Percentiles rank a stretch among this genome's conserved stretches.
Evolutionary conservation across 495 filamentous ascomycete species (phyloP).

Genomic region (Aspergillus nanangensis): DNA sequence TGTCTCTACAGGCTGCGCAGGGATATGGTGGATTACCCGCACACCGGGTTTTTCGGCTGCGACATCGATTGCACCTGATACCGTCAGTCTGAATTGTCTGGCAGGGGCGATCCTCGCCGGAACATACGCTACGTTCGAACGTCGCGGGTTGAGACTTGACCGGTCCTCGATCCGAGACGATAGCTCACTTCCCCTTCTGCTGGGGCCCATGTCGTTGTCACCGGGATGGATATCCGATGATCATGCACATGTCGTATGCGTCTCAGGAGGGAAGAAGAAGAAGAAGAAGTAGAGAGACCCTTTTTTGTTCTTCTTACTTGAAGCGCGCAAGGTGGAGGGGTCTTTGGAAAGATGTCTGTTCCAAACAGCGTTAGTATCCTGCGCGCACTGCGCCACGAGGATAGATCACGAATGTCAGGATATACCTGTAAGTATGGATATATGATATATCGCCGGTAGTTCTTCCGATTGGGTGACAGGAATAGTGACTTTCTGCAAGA

Average conservation of each 20-base stretch:
- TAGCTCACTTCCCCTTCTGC: conserved; percentile 13
- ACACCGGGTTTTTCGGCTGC: conserved; percentile 31
- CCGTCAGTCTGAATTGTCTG: neutral
- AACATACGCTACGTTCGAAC: conserved; percentile 33
- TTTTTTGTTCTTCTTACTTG: too few relatives aligned
- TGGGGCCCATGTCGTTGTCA: conserved; percentile 19
- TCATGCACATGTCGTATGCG: conserved; percentile 7
- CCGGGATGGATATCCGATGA: too few relatives aligned
- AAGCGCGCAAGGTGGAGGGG: too few relatives aligned
- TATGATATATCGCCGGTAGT: too few relatives aligned
- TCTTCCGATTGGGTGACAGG: too few relatives aligned
- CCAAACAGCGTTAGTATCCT: too few relatives aligned
- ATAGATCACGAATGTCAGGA: too few relatives aligned
- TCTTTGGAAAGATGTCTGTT: too few relatives aligned
- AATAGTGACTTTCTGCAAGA: too few relatives aligned
- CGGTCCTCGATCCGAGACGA: conserved; percentile 19
- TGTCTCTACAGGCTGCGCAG: conserved; percentile 31
- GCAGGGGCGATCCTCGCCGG: neutral
- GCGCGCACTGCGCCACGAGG: too few relatives aligned
- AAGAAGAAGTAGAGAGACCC: too few relatives aligned
- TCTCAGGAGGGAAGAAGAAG: neutral
- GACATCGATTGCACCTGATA: conserved; percentile 34
- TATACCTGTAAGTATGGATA: too few relatives aligned
- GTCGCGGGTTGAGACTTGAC: conserved; percentile 8
- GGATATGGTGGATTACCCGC: conserved; percentile 31